Evolutionary conservation across 352 stramenopile genomes (phyloP).

Genomic region (Phytopythium cucurbitacearum): DNA sequence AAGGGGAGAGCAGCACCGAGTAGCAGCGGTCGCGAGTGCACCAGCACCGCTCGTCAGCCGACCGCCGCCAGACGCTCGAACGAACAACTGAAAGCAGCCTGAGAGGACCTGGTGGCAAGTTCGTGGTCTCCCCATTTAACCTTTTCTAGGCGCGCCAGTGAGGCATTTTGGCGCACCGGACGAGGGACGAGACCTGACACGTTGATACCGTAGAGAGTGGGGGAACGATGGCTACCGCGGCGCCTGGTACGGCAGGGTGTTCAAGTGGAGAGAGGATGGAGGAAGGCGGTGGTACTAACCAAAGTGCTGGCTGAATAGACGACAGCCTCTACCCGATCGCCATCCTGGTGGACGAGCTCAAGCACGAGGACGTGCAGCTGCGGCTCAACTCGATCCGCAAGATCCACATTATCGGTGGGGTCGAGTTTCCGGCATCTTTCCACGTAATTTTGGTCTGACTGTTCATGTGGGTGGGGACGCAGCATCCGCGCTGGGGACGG

Average conservation of each 20-base stretch:
- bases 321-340: slow-evolving; percentile 87
- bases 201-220: no score
- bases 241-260: slow-evolving; percentile 11
- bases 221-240: slow-evolving; percentile 19
- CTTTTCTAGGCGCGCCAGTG: no score
- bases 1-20: no score
- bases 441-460: not conserved
- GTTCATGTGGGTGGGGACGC: slow-evolving; percentile 8
- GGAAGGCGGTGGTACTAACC: not conserved
- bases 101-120: no score
- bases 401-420: slow-evolving; percentile 85
- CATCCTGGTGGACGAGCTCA: slow-evolving; percentile 91
- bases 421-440: not conserved
- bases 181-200: no score
- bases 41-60: no score
- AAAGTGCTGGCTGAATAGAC: slow-evolving; percentile 17
- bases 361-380: slow-evolving; percentile 90
- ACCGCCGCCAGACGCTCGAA: no score
- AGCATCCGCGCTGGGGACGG: slow-evolving; percentile 86
- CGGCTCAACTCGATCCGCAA: slow-evolving; percentile 90
- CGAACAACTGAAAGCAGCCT: no score
- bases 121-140: no score
- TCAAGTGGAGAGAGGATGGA: slow-evolving; percentile 9
- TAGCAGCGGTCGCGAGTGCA: no score
- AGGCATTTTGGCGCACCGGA: no score